Base-by-base conservation (phyloP, 2,329 filamentous ascomycete genomes). In the Penicillium olsonii region DNA sequence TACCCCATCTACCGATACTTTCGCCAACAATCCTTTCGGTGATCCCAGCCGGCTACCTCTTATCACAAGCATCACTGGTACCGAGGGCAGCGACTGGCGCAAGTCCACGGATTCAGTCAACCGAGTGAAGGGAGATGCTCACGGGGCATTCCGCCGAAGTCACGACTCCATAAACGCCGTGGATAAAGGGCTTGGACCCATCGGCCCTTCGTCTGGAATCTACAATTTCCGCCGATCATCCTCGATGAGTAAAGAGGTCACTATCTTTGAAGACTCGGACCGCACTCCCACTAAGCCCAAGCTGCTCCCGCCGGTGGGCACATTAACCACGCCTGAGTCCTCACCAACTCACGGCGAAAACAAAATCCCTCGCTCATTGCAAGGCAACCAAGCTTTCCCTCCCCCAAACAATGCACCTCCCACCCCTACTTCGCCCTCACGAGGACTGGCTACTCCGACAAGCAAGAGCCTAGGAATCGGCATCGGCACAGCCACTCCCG, bases 231-330 rank as follows among this genome's bases (percentile, higher is more conserved):
- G 50, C 10, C 56, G 46, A 19, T 45, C 55, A 9, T 52, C 58
- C 7, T 59, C 54, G 11, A 60, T 58, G 5, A 41, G 62, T n/a
- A 56, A 59, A 17, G 59, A 60, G 9, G 61, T 71, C 8, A 68
- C 66, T 1, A 73, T 75, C 40, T 75, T 69, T 65, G 72, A 74
- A 59, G 71, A 74, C 45, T 59, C 54, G 20, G 61, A 56, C 29
- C 54, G 55, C 15, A 54, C 50, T 34, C 58, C 59, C 5, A 39
- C 47, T 3, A 55, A 54, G 38, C 20, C 40, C 1, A 12, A 47
- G 1, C 29, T 45, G 15, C 35, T 45, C 3, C 45, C 55, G 10
- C 45, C 56, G 2, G 46, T 45, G 18, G 55, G 52, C 11, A 35
- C 46, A 20, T 41, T 56, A 40, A 39, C 47, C 48, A 47, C 59